These are phyloP conservation scores for Canavalia ensiformis DNA, from an alignment of 306 rosid genomes.

Conservation along the genomic window DNA sequence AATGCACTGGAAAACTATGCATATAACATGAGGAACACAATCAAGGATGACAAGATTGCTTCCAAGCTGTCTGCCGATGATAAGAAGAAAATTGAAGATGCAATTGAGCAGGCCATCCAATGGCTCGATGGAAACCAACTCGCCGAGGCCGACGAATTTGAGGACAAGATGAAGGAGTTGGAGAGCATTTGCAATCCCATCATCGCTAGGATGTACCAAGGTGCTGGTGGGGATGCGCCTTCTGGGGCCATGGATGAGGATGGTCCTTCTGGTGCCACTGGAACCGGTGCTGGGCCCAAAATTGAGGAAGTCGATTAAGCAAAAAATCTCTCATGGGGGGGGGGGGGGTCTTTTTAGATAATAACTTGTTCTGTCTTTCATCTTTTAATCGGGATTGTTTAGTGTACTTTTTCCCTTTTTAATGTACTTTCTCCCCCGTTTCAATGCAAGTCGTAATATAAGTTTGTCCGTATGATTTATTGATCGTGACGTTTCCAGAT, in stretches of 20 bases:
- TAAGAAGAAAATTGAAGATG: conserved; percentile 71
- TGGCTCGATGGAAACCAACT: conserved; percentile 72
- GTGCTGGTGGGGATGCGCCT: conserved; percentile 57
- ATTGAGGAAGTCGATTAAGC: conserved; percentile 66
- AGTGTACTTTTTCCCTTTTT: background rate
- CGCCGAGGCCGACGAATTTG: conserved; percentile 63
- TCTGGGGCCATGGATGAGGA: conserved; percentile 66
- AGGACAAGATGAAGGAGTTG: conserved; percentile 66
- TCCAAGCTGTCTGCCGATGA: conserved; percentile 61
- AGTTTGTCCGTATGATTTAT: background rate
- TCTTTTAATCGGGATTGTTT: background rate
- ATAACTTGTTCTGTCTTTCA: background rate
- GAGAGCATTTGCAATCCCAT: conserved; percentile 69
- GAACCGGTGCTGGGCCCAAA: conserved; percentile 65
- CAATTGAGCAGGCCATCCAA: conserved; percentile 60
- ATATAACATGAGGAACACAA: conserved; percentile 68
- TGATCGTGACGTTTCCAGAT: background rate
- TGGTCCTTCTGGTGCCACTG: conserved; percentile 54
- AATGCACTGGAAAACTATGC: conserved; percentile 64
- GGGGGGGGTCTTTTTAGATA: background rate
- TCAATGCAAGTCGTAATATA: background rate
- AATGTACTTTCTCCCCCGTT: background rate
- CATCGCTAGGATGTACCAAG: conserved; percentile 67
- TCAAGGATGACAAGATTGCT: conserved; percentile 66
- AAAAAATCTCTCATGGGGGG: background rate